These are phyloP conservation scores for Tuber brumale DNA, from an alignment of 495 filamentous ascomycete species.

Conservation along the genomic window DNA sequence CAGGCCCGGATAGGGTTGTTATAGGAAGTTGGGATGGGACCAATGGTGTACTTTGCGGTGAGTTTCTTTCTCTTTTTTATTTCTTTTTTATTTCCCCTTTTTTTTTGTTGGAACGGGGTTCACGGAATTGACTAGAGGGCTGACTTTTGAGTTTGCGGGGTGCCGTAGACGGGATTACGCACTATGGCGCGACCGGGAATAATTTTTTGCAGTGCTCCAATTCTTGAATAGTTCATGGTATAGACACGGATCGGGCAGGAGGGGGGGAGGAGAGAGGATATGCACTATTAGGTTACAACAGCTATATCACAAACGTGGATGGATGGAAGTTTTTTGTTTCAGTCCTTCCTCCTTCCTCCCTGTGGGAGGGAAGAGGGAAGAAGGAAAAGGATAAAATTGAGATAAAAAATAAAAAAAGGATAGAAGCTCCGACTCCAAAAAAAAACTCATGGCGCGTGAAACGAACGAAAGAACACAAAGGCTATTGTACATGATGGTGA, in stretches of 20 bases:
- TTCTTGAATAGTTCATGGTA: background rate
- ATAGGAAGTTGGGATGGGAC: constrained; percentile 48
- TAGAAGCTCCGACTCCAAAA: background rate
- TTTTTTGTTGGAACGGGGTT: background rate
- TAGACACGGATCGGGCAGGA: background rate
- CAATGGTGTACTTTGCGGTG: constrained; percentile 22
- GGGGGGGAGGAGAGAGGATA: background rate
- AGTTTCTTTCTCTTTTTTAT: constrained; percentile 3
- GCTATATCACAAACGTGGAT: background rate
- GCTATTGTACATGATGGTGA: constrained; percentile 2
- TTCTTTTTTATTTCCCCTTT: background rate
- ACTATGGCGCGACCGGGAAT: constrained; percentile 19
- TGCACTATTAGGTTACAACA: background rate
- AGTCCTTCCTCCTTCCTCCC: background rate
- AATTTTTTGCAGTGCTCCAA: constrained; percentile 22
- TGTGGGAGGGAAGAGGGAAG: background rate
- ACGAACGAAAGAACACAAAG: background rate
- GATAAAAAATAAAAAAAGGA: background rate
- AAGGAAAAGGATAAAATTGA: background rate
- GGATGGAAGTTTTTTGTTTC: background rate
- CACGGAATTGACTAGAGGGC: background rate
- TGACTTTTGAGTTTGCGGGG: background rate
- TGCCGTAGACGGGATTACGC: constrained; percentile 24
- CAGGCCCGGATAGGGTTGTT: constrained; percentile 66
- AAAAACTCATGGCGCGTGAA: background rate